Evolutionary conservation across 2,329 filamentous ascomycete genomes (phyloP).

Genomic region (Phoma herbarum): DNA sequence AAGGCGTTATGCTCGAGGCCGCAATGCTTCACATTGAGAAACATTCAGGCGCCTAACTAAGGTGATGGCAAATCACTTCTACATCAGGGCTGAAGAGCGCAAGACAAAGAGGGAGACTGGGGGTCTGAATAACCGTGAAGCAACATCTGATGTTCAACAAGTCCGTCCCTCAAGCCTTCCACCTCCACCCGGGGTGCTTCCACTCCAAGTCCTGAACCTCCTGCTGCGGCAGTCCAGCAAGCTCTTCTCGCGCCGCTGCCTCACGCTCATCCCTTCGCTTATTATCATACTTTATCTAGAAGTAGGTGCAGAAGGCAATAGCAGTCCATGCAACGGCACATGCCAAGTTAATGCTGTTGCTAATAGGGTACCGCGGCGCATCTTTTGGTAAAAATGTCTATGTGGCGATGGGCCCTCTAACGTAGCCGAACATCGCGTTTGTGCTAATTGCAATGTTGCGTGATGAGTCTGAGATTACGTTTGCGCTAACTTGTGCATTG

Average conservation of each 20-base stretch:
- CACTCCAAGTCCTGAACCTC: conserved; percentile 70
- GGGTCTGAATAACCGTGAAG: too few species aligned
- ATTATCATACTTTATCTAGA: neutral
- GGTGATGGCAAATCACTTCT: too few species aligned
- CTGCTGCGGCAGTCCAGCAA: neutral
- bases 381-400: neutral
- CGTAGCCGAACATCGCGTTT: neutral
- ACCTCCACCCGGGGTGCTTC: conserved; percentile 68
- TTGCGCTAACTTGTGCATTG: neutral
- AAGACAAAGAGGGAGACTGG: too few species aligned
- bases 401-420: neutral
- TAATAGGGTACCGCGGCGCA: neutral
- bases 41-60: too few species aligned
- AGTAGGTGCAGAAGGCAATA: neutral
- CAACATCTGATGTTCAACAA: too few species aligned
- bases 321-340: neutral
- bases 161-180: conserved; percentile 52
- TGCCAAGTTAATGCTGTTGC: neutral
- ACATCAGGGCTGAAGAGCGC: too few species aligned
- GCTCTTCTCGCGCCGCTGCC: neutral
- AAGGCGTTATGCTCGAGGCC: too few species aligned
- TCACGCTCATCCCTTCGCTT: neutral
- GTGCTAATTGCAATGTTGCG: neutral
- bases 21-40: too few species aligned
- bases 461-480: neutral